A percentile compares a stretch with the other conserved stretches of the same genome.
phyloP scores from a whole-genome alignment of 2,329 filamentous ascomycete genomes.

The Talaromyces sp. region DNA sequence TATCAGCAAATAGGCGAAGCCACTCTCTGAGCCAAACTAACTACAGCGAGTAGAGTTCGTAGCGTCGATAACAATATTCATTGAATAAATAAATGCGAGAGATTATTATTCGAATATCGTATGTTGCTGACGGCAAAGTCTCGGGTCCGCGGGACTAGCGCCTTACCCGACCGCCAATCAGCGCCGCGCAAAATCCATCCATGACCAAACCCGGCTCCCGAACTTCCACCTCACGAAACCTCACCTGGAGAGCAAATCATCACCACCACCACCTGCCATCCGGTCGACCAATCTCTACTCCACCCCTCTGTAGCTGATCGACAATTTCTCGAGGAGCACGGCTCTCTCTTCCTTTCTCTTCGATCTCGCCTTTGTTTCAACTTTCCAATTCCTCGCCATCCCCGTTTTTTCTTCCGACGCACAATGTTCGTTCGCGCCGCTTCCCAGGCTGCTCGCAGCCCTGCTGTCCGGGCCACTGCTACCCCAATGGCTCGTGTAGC shows the following conservation, averaged over 20 bases:
- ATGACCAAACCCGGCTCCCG: conserved; percentile 30
- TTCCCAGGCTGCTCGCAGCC: conserved; percentile 45
- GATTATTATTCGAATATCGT: background rate
- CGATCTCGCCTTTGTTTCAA: conserved; percentile 5
- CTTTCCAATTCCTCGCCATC: conserved; percentile 24
- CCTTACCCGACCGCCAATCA: conserved; percentile 31
- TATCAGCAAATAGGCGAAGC: background rate
- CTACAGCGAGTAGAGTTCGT: background rate
- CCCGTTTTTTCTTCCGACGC: conserved; percentile 21
- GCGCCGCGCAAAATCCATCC: conserved; percentile 27
- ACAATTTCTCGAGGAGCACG: conserved; percentile 6
- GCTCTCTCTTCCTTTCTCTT: conserved; percentile 14
- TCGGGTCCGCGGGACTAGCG: conserved; percentile 18
- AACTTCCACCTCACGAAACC: conserved; percentile 41
- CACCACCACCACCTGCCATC: conserved; percentile 27
- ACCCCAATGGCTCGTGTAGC: conserved; percentile 39
- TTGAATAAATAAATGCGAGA: background rate
- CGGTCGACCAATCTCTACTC: conserved; percentile 18
- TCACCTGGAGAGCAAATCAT: conserved; percentile 17
- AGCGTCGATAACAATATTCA: background rate
- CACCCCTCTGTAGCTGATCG: background rate
- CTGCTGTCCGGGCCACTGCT: conserved; percentile 34
- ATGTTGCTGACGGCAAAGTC: conserved; percentile 13
- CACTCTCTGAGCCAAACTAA: background rate
- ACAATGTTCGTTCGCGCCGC: conserved; percentile 48